phyloP scores from a whole-genome alignment of 177 flowering plant species.

The Vitis hybrid region DNA sequence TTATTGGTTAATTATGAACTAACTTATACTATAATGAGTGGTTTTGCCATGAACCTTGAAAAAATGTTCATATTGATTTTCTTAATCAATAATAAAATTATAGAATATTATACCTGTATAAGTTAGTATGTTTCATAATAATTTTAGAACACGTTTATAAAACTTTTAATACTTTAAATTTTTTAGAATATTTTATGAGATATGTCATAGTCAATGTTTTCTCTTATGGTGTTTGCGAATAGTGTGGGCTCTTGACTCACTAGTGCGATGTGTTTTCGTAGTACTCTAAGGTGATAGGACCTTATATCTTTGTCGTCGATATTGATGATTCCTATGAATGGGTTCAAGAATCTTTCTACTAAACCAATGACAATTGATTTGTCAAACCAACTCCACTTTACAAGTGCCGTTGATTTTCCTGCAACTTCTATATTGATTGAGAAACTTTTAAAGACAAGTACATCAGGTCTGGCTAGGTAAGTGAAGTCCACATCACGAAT shows the following conservation, averaged over 20 bases:
- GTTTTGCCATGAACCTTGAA: no score
- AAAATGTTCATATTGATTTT: no score
- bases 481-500: conserved; percentile 60
- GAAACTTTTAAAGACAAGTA: conserved; percentile 55
- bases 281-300: conserved; percentile 31
- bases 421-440: conserved; percentile 52
- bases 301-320: conserved; percentile 68
- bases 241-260: conserved; percentile 87
- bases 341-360: conserved; percentile 81
- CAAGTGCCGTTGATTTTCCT: conserved; percentile 73
- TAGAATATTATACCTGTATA: not conserved
- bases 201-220: conserved; percentile 68
- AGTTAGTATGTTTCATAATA: no score
- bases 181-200: not conserved
- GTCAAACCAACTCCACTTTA: conserved; percentile 30
- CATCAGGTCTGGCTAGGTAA: conserved; percentile 70
- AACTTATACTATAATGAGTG: no score
- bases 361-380: conserved; percentile 81
- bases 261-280: conserved; percentile 69
- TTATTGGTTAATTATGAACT: no score
- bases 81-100: not conserved
- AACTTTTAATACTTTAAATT: no score
- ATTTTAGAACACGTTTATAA: no score
- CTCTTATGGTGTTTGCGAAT: conserved; percentile 62
- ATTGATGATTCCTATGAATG: conserved; percentile 45